phyloP scores from a whole-genome alignment of 495 filamentous ascomycete genomes.

The Penicillium malachiteum region DNA sequence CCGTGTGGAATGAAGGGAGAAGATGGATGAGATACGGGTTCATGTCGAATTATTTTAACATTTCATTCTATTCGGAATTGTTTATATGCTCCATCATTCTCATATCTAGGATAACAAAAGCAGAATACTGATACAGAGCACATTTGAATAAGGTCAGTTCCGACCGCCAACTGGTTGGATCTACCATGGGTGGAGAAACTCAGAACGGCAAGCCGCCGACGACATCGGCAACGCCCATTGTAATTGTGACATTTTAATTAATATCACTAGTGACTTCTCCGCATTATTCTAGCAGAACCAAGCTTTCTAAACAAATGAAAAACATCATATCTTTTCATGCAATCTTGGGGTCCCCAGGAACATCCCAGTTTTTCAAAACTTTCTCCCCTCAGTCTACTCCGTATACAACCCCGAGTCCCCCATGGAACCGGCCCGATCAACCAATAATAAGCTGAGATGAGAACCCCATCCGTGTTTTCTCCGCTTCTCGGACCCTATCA shows the following conservation, averaged over 20 bases:
- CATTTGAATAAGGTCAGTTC: no score
- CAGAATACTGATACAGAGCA: no score
- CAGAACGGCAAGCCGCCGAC: no score
- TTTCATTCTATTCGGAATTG: no score
- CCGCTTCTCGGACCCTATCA: conserved; percentile 6
- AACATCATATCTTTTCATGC: background rate
- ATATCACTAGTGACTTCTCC: background rate
- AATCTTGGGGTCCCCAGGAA: background rate
- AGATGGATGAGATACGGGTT: background rate
- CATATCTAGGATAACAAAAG: no score
- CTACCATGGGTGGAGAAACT: no score
- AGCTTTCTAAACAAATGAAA: background rate
- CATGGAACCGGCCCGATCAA: conserved; percentile 7
- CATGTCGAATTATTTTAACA: no score
- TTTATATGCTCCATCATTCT: no score
- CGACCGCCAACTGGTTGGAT: no score
- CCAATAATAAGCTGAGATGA: conserved; percentile 3
- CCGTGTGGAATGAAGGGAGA: background rate
- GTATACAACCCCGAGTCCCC: conserved; percentile 3
- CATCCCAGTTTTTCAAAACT: background rate
- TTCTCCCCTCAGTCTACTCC: no score
- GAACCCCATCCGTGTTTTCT: background rate
- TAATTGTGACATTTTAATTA: background rate
- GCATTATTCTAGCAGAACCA: no score
- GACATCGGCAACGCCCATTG: no score